Base-by-base conservation (phyloP, 495 filamentous ascomycete species). In the Podospora pseudoanserina region DNA sequence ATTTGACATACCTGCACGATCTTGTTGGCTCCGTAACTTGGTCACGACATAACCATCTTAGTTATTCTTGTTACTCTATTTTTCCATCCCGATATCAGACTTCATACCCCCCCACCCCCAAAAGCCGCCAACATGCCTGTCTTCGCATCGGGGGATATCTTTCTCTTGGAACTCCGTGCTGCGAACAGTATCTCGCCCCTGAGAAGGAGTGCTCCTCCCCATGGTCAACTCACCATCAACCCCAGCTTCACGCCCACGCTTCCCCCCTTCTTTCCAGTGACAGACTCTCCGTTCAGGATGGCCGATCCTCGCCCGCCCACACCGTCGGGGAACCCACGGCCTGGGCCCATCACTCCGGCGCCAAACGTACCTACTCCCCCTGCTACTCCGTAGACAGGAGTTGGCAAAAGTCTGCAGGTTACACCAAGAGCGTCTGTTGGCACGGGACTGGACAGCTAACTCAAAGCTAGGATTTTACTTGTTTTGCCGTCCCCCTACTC, bases 291-390 rank as follows among this genome's bases (percentile, higher is more conserved):
- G 18, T 27, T 39, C 55, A 27, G 23, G 11, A 19, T 55, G 19
- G 11, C 56, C 4, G 55, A 60, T 56, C 26, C 61, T 20, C 61
- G 61, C 18, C 65, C 65, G n/a, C 65, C 27, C 5, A 58, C 65
- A 9, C 28, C 55, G n/a, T 59, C 65, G n/a, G 55, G 55, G 15
- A 32, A 23, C 56, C 63, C 55, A 7, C 15, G 61, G 18, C 61
- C 61, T 7, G 61, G 61, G n/a, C 61, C 61, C 34, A 34, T 63
- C 27, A 32, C 61, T 18, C 61, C 61, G n/a, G 23, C 55, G 16
- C 65, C 65, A 16, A 53, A 62, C 39, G 58, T 62, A 7, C 65
- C 65, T 11, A 67, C 65, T 11, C 65, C 65, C 7, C 65, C 65
- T n/a, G 16, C 30, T 56, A 67, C 65, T n/a, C 65, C 65, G 7